Percentiles rank a stretch among this genome's conserved stretches.
These are phyloP conservation scores for Byssoonygena ceratinophila DNA, from an alignment of 2,329 filamentous ascomycete species.

Conservation along the genomic window DNA sequence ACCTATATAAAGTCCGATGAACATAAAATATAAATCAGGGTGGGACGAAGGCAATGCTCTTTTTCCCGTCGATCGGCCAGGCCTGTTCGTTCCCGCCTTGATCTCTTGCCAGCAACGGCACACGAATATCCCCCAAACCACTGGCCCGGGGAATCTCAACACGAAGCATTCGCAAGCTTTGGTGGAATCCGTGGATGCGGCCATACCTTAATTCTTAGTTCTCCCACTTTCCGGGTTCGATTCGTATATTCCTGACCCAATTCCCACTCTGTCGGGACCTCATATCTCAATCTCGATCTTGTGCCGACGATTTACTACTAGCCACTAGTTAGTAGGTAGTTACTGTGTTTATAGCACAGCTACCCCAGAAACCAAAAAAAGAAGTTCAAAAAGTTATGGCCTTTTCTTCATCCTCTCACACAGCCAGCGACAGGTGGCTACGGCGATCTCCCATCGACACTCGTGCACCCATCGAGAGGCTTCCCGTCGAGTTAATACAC, in stretches of 20 bases:
- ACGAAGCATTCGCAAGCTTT: neutral
- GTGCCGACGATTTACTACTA: neutral
- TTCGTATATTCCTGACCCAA: neutral
- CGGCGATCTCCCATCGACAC: neutral
- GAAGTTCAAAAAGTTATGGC: neutral
- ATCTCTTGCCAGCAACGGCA: neutral
- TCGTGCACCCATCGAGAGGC: conserved; percentile 14
- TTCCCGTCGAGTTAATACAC: conserved; percentile 28
- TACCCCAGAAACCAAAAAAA: neutral
- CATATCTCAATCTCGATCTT: neutral
- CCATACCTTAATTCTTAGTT: neutral
- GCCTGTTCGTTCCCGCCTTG: neutral
- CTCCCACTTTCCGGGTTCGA: neutral
- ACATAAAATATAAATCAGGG: neutral
- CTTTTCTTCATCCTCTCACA: neutral
- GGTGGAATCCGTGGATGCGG: neutral
- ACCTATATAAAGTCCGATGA: neutral
- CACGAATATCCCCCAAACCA: neutral
- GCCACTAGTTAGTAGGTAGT: neutral
- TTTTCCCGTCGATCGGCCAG: neutral
- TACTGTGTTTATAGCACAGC: neutral
- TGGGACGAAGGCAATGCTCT: neutral
- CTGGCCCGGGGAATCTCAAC: neutral
- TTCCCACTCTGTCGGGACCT: conserved; percentile 1
- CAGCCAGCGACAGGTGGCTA: neutral